Percentiles rank a stretch among this genome's conserved stretches.
These are phyloP conservation scores for Coniochaeta sp. DNA, from an alignment of 2,329 filamentous ascomycete genomes.

Conservation along the genomic window DNA sequence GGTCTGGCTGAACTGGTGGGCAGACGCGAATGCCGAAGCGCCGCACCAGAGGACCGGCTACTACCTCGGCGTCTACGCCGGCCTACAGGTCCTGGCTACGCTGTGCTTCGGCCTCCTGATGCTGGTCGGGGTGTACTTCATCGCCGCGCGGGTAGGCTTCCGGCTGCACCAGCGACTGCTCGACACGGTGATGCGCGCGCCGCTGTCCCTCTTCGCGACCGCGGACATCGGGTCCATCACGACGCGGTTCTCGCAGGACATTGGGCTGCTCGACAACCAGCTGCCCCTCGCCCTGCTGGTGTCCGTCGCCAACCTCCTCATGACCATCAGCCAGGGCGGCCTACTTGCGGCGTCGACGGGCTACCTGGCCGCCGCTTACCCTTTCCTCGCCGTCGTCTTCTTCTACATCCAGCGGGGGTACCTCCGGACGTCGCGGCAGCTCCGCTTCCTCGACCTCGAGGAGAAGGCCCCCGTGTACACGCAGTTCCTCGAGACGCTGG, in stretches of 20 bases:
- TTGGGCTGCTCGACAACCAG: constrained; percentile 7
- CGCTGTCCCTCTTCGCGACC: neutral
- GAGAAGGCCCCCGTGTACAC: neutral
- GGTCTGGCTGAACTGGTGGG: constrained; percentile 6
- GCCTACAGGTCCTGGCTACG: constrained; percentile 4
- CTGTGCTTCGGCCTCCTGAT: neutral
- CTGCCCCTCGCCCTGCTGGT: constrained; percentile 3
- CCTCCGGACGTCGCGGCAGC: constrained; percentile 48
- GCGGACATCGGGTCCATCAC: constrained; percentile 4
- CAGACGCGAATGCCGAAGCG: neutral
- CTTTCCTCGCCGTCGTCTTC: constrained; percentile 33
- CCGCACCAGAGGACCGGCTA: constrained; percentile 3
- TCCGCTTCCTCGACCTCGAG: constrained; percentile 41
- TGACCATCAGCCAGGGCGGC: neutral
- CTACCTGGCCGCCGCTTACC: constrained; percentile 31
- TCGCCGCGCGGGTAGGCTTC: neutral
- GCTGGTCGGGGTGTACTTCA: neutral
- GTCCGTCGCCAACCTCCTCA: neutral
- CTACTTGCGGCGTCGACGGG: neutral
- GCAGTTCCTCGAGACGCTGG: constrained; percentile 50
- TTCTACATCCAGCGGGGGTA: constrained; percentile 47
- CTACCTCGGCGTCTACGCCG: constrained; percentile 7
- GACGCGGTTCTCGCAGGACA: constrained; percentile 8
- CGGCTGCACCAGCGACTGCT: neutral
- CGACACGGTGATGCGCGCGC: neutral